Base-by-base conservation (phyloP, 495 filamentous ascomycete genomes). In the Lentithecium fluviatile region DNA sequence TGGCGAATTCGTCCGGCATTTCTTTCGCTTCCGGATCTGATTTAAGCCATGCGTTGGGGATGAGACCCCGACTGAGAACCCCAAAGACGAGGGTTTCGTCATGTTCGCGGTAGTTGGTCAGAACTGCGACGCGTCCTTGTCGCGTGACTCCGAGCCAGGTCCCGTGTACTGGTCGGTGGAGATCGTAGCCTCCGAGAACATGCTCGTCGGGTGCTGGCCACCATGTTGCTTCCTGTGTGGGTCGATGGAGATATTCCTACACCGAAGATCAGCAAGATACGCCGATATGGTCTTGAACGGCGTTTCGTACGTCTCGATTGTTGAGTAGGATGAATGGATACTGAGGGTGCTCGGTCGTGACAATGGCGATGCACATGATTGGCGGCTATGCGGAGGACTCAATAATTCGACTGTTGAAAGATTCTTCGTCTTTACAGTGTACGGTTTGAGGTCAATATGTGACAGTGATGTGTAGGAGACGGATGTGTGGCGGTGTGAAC, bases 91-190 rank as follows among this genome's bases (percentile, higher is more conserved):
- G 76, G 5, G 26, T 48, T 15, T 64, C 60, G 45, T 82, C 83
- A 50, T 84, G 80, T 77, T 97, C 94, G 52, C 90, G 88, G 70
- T 91, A 97, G 78, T 99, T 99, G 53, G 95, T 97, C 36, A 99
- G 80, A 36, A 95, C 85, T 12, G 95, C 92, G 47, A 99, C 75
- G 60, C 89, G 89, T 15, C 94, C 94, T 32, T 85, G 77, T 58
- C 79, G 84, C 38, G 91, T 97, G 61, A 99, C 81, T 26, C 91
- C 94, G 55, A 97, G 84, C 94, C 95, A 99, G 45, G 95, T 97
- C 23, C 94, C 94, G 51, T 84, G 82, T 21, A 79, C 83, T 13
- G 79, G 63, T 17, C 86, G 80, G 13, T 86, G 81, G 12, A 90
- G 78, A 69, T 90, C 87, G 54, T 85, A 82, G 42, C 85, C 87